Evolutionary conservation across 1,139 yeast species (phyloP).

Genomic region (Nadsonia starkeyi-henricii): DNA sequence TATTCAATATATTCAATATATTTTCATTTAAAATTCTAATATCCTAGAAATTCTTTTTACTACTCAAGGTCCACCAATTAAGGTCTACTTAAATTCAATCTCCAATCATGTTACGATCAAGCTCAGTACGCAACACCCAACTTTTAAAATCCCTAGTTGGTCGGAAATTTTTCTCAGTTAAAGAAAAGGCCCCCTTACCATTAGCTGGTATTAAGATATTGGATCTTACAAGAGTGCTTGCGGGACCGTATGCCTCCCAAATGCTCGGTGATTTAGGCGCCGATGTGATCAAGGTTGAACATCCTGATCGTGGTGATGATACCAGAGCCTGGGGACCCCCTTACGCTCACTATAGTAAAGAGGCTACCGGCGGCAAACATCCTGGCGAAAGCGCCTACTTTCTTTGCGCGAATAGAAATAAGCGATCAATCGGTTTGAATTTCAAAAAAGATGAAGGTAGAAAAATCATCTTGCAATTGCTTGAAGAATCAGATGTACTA

Average conservation of each 20-base stretch:
- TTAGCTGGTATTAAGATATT: conserved; percentile 25
- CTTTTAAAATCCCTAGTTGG: too few species aligned
- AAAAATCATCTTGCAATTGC: conserved; percentile 20
- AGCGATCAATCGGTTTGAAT: conserved; percentile 26
- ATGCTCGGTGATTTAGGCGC: conserved; percentile 31
- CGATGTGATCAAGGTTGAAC: conserved; percentile 29
- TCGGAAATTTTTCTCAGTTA: neutral
- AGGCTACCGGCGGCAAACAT: neutral
- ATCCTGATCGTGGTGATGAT: conserved; percentile 31
- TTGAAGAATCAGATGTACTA: conserved; percentile 25
- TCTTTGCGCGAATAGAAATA: conserved; percentile 27
- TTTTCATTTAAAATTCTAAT: too few species aligned
- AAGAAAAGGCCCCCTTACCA: conserved; percentile 14
- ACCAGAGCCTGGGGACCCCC: conserved; percentile 34
- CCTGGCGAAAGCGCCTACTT: conserved; percentile 27
- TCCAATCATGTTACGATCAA: too few species aligned
- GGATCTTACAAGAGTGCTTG: conserved; percentile 30
- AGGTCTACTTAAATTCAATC: too few species aligned
- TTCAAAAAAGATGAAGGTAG: conserved; percentile 25
- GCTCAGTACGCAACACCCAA: too few species aligned
- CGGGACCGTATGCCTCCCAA: conserved; percentile 32
- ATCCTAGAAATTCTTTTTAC: too few species aligned
- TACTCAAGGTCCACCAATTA: too few species aligned
- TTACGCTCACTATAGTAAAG: conserved; percentile 17
- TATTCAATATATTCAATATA: too few species aligned